Base-by-base conservation (phyloP, 495 filamentous ascomycete genomes). In the Filosporella fistucella region DNA sequence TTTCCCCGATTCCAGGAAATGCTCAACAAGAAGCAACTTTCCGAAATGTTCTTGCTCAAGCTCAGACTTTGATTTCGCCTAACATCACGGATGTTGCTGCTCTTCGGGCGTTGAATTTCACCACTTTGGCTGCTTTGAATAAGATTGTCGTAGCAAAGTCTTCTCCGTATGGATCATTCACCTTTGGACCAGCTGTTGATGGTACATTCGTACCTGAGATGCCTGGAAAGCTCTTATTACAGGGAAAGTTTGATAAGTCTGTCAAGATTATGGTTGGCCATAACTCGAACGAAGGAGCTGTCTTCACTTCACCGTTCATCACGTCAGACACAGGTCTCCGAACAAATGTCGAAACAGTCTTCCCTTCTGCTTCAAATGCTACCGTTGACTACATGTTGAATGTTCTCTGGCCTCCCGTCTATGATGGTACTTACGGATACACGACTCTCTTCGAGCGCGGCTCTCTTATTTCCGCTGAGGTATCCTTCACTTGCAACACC, bases 121-220 rank as follows among this genome's bases (percentile, higher is more conserved):
- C 60, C 9, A 57, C 62, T 14, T 56, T 85, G 14, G 67, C 67
- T 22, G 49, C 48, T 4, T 76, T 76, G 50, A 86, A 85, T 57
- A 61, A 65, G 6, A 62, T 65, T 13, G 71, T 78, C 37, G 64
- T 81, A 1, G 64, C 51, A 12, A 46, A 72, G 0, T 8, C 57
- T 1, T 9, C 45, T 12, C 33, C 48, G 5, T 76, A 71, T 42
- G 77, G 77, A 2, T 42, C 39, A 0, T 82, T 75, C 61, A 69
- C 67, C 0, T 86, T 78, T 51, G 75, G 74, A 0, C 78, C 79
- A 4, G 68, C 69, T 0, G 76, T 82, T 9, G 83, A 86, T 57
- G 80, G 78, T 8, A 52, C 61, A 6, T 82, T 81, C 47, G 75
- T 78, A 1, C 77, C 79, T 1, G 67, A 62, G 2, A 45, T 77